phyloP scores from a whole-genome alignment of 176 grass and related monocot species.

The Urochloa ruziziensis region DNA sequence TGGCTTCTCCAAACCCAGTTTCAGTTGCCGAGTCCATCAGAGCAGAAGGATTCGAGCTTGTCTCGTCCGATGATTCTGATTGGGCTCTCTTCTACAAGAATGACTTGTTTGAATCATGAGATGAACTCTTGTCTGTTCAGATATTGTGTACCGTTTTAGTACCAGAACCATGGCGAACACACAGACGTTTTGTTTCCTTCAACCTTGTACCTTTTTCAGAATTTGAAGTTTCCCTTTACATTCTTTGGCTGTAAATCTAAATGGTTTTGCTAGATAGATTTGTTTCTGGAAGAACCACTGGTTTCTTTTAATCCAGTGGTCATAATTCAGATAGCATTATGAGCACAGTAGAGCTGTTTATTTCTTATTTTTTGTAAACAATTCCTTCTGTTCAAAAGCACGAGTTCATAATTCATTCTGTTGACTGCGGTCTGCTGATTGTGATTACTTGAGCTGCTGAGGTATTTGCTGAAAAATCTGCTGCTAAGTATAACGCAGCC shows the following conservation, averaged over 20 bases:
- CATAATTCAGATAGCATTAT: conserved; percentile 16
- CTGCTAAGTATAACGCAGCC: background rate
- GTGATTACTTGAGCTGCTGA: background rate
- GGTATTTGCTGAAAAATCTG: background rate
- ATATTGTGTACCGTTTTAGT: conserved; percentile 42
- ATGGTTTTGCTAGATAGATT: conserved; percentile 34
- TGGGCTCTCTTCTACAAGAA: conserved; percentile 88
- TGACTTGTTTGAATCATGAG: conserved; percentile 76
- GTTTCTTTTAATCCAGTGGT: conserved; percentile 20
- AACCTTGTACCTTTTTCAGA: conserved; percentile 36
- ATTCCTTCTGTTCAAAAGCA: background rate
- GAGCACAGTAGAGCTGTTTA: background rate
- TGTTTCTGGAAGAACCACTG: conserved; percentile 29
- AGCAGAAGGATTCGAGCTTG: conserved; percentile 69
- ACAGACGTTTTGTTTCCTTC: conserved; percentile 14
- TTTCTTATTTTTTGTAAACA: background rate
- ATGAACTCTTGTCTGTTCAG: conserved; percentile 23
- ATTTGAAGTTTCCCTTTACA: conserved; percentile 25
- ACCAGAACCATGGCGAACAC: conserved; percentile 20
- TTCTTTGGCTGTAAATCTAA: conserved; percentile 29
- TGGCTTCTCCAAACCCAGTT: conserved; percentile 1
- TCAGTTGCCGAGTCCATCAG: conserved; percentile 67
- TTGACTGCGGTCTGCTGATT: background rate
- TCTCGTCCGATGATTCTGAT: conserved; percentile 72
- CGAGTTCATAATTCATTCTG: background rate